Base-by-base conservation (phyloP, 2,329 filamentous ascomycete genomes). In the Claviceps sorghi region DNA sequence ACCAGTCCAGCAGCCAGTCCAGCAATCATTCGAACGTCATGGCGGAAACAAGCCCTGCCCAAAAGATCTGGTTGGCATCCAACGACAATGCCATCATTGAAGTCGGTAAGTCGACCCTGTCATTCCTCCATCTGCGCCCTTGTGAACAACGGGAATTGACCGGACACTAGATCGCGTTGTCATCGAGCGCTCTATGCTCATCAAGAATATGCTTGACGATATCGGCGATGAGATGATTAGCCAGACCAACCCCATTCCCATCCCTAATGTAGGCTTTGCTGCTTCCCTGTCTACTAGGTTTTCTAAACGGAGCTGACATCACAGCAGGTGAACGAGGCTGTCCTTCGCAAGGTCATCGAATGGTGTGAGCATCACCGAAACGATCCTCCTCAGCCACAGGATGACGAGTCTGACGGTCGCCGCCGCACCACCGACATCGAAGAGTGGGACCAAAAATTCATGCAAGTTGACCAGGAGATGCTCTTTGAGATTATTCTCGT, bases 391-490 rank as follows among this genome's bases (percentile, higher is more conserved):
- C 79, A 82, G 57, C 76, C 83, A 51, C 80, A 82, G 62, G 91
- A 97, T 57, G 93, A 95, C 55, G 89, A 98, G 62, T 85, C 86
- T 56, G 91, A 97, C 63, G 89, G 84, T 49, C 88, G 93, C 61
- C 96, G 96, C 78, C 96, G 95, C 81, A 95, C 90, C 1, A 97
- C 93, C 47, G 93, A 98, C 62, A 98, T 98, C 59, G 93, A 97
- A 55, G 93, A 98, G 72, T 98, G 93, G 93, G 93, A 98, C 62
- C 91, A 97, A 71, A 98, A 98, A 73, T 98, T 97, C 71, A 97
- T 98, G 93, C 91, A 97, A 72, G 93, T 98, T 19, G 93, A 98
- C 68, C 93, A 98, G 67, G 93, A 98, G 72, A 97, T 98, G 93
- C 80, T 98, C 1, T 98, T 98, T 60, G 93, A 98, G 75, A 97